Base-by-base conservation (phyloP, 495 filamentous ascomycete species). In the Friedmanniomyces simplex region DNA sequence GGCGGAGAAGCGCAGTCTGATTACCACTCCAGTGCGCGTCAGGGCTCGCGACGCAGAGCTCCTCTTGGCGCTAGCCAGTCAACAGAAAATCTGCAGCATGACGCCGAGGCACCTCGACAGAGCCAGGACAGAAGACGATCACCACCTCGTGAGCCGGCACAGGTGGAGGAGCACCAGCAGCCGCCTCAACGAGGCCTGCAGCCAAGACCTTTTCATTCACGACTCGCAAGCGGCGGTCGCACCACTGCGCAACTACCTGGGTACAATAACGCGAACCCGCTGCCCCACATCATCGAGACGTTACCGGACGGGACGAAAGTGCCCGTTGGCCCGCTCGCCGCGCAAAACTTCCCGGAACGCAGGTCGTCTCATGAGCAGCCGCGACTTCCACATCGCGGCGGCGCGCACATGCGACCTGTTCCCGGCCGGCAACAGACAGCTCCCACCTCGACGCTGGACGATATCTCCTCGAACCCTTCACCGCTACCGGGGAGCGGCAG, bases 401-500 rank as follows among this genome's bases (percentile, higher is more conserved):
- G 61, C 12, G 61, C 61, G 25, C 61, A 64, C 32, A 57, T 57
- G 53, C 57, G 61, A 50, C 61, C 61, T 26, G 61, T 53, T 32
- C 61, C 61, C 21, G 61, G 61, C 8, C 50, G 56, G 50, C 50
- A 59, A 21, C 55, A 63, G 25, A 21, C 41, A 21, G 25, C 25
- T 4, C 51, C 16, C n/a, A 52, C 61, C 3, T 59, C 55, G 3
- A 63, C 72, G 4, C 70, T 85, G 32, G 80, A 80, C 62, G 82
- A 88, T 37, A 80, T 86, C 63, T 73, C 79, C 13, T 74, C 75
- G 16, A 74, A 78, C 53, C 79, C 83, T n/a, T 81, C 84, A 7
- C 76, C 82, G 25, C 70, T 91, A 1, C 84, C 87, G 12, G 89
- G 85, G 20, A 86, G 83, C 61, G 61, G 61, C 37, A 82, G 73